Percentiles rank a stretch among this genome's conserved stretches.
Evolutionary conservation across 257 asterid species (phyloP).

Genomic region (Nicotiana otophora): DNA sequence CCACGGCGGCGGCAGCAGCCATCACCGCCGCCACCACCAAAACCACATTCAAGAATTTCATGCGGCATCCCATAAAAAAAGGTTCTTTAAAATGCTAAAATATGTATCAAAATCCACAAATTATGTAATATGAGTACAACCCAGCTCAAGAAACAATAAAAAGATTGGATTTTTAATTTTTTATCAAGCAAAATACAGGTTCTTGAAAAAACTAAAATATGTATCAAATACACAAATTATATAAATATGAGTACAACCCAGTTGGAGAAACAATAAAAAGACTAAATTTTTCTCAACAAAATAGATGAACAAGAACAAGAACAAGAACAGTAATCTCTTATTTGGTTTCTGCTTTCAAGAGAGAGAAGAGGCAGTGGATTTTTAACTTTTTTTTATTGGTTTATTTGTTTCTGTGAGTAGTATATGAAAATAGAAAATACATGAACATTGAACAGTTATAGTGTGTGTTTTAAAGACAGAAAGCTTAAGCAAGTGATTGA

Average conservation of each 20-base stretch:
- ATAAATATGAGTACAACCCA: neutral
- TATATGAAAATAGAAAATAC: neutral
- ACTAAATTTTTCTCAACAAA: neutral
- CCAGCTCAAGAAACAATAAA: neutral
- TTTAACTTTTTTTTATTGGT: neutral
- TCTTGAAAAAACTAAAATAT: neutral
- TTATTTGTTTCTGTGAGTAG: neutral
- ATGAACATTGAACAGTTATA: neutral
- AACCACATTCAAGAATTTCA: constrained; percentile 22
- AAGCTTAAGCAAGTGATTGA: neutral
- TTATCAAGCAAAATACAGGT: no score
- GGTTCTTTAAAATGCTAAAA: neutral
- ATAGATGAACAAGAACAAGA: neutral
- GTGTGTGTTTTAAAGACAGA: neutral
- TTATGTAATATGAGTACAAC: neutral
- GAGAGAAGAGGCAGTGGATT: neutral
- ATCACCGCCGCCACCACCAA: constrained; percentile 19
- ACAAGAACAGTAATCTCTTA: neutral
- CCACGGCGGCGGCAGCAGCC: constrained; percentile 18
- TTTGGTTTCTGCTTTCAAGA: constrained; percentile 1
- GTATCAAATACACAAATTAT: no score
- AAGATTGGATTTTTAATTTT: neutral
- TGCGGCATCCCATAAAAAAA: constrained; percentile 3
- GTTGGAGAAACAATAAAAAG: neutral
- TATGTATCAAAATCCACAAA: no score